Conservation (phyloP, 2,329 filamentous ascomycete species). For the Chalaropsis thielavioides region DNA sequence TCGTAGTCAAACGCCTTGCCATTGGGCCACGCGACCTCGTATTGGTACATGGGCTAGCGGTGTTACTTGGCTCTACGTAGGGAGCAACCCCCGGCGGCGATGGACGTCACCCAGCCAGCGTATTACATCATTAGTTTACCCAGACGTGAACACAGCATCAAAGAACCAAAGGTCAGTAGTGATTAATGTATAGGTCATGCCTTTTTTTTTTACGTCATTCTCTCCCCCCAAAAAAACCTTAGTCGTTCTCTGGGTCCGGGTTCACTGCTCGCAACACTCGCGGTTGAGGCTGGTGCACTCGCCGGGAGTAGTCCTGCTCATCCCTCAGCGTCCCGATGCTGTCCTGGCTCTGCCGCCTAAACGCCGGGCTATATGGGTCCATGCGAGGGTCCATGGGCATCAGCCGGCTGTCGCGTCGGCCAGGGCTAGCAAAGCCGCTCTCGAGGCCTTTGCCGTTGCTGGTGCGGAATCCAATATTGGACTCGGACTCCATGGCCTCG, state of each 20-base stretch:
- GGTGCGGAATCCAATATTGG: slow-evolving; percentile 6
- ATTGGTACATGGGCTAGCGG: not conserved
- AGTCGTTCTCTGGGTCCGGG: slow-evolving; percentile 36
- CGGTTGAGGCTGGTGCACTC: slow-evolving; percentile 39
- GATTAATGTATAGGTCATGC: slow-evolving; percentile 1
- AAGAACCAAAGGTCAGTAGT: not conserved
- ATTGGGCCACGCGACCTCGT: slow-evolving; percentile 17
- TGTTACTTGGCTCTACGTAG: not conserved
- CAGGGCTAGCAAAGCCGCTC: slow-evolving; percentile 24
- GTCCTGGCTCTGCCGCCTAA: slow-evolving; percentile 44
- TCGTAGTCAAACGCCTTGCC: slow-evolving; percentile 18
- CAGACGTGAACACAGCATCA: not conserved
- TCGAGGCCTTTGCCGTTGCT: slow-evolving; percentile 4
- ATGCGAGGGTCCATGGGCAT: slow-evolving; percentile 49
- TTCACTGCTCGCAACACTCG: slow-evolving; percentile 49
- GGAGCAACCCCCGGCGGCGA: not conserved
- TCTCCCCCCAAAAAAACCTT: not conserved
- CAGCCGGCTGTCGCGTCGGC: slow-evolving; percentile 38
- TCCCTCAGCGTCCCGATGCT: slow-evolving; percentile 50
- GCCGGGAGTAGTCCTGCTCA: slow-evolving; percentile 50
- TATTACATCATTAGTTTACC: not conserved
- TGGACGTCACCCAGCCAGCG: not conserved
- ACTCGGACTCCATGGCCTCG: slow-evolving; percentile 12
- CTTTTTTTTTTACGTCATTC: not conserved
- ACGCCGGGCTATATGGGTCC: slow-evolving; percentile 45